A percentile compares a stretch with the other conserved stretches of the same genome.
phyloP scores from a whole-genome alignment of 768 basidiomycete species.

The Leccinum olivaceopallidum region DNA sequence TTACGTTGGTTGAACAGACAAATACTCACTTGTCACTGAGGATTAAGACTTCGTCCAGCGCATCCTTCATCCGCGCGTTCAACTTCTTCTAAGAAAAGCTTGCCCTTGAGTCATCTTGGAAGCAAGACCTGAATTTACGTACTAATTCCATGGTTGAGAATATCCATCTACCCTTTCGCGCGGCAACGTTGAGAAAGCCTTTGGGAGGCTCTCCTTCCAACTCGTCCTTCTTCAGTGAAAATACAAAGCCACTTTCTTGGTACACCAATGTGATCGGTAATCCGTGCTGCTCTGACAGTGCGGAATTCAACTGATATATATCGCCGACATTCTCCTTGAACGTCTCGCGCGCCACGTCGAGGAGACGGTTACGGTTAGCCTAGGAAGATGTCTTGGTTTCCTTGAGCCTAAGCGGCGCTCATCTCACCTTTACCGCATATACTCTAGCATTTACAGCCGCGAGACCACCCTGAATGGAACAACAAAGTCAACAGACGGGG shows the following conservation, averaged over 20 bases:
- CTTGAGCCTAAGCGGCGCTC: background rate
- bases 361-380: conserved; percentile 78
- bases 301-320: conserved; percentile 67
- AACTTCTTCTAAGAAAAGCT: conserved; percentile 64
- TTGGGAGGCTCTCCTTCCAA: conserved; percentile 58
- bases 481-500: background rate
- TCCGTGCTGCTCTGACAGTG: conserved; percentile 59
- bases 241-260: conserved; percentile 73
- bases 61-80: conserved; percentile 88
- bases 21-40: conserved; percentile 72
- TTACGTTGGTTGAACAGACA: background rate
- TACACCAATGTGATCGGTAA: conserved; percentile 69
- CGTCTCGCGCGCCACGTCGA: conserved; percentile 94
- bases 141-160: conserved; percentile 87
- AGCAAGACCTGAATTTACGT: conserved; percentile 20
- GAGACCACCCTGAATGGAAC: conserved; percentile 56
- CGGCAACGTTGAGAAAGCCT: conserved; percentile 67
- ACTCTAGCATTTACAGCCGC: conserved; percentile 77
- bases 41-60: conserved; percentile 85
- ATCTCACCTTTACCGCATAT: conserved; percentile 77
- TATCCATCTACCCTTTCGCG: conserved; percentile 68
- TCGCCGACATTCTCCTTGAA: conserved; percentile 93
- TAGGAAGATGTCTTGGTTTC: conserved; percentile 23
- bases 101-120: background rate
- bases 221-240: conserved; percentile 61